Base-by-base conservation (phyloP, 352 stramenopile genomes). In the Pythium brachiatum region DNA sequence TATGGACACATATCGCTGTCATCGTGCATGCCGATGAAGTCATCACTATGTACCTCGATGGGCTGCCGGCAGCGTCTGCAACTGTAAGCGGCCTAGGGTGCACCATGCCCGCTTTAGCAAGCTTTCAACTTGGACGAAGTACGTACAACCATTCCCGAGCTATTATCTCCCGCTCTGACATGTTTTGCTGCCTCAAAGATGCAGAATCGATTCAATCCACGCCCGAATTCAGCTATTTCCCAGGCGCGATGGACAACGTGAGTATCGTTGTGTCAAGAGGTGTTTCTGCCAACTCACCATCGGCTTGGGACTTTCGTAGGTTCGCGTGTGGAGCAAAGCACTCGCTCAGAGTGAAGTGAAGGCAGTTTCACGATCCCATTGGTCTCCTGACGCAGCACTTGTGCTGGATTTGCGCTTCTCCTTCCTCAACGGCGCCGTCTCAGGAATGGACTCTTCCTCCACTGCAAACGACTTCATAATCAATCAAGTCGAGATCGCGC, bases 91-190 rank as follows among this genome's bases (percentile, higher is more conserved):
- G 51, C 7, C 13, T 36, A 3, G 66, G 73, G 1, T 88, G 78
- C 21, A 21, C 51, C 26, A 31, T 67, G 18, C 60, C 71, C 8
- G 9, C 12, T 11, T 60, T 56, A 29, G 67, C 62, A 1, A 66
- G 63, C 46, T 60, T 87, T 5, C 78, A 87, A 57, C 63, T 87
- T 48, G 78, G 78, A 52, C 58, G 69, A 72, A 62, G 78, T 86
- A 73, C 13, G 53, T 48, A n/a, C 12, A 7, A 15, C 16, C 7
- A 5, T 8, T 23, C 3, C 5, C 21, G 48, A 3, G 20, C 3
- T 32, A 27, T 43, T 8, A 8, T 57, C 18, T 23, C 32, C 32
- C 9, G 18, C 23, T 59, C 54, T 55, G 29, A 46, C 57, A 0
- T 57, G 3, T 54, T n/a, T 21, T 39, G 13, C 9, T 25, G 7